Conservation (phyloP, 768 basidiomycete species). For the Suillus spraguei region DNA sequence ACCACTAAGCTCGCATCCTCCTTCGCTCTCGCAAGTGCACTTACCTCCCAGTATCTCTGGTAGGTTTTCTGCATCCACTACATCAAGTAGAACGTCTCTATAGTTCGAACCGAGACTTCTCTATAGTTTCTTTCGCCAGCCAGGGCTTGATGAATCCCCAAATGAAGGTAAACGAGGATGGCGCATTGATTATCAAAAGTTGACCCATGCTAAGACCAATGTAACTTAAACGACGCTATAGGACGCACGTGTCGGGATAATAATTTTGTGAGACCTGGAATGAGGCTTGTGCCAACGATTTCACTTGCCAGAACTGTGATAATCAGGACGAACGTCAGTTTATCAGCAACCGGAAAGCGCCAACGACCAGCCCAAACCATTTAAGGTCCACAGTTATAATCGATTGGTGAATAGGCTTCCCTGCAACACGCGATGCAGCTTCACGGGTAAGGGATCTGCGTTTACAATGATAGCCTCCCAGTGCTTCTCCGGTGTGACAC, state of each 20-base stretch:
- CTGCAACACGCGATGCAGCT: conserved; percentile 59
- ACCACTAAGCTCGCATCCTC: conserved; percentile 62
- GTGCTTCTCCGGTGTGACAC: conserved; percentile 62
- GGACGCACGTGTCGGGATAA: conserved; percentile 72
- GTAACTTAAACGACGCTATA: neutral
- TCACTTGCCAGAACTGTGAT: conserved; percentile 77
- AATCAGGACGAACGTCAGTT: conserved; percentile 40
- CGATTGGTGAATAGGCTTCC: conserved; percentile 48
- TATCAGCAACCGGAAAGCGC: neutral
- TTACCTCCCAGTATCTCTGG: conserved; percentile 63
- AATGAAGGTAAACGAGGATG: conserved; percentile 70
- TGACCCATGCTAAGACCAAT: conserved; percentile 64
- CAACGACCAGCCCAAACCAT: conserved; percentile 59
- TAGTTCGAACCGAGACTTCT: conserved; percentile 68
- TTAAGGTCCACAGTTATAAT: conserved; percentile 72
- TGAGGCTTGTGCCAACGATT: conserved; percentile 56
- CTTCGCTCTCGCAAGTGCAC: conserved; percentile 58
- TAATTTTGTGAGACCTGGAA: conserved; percentile 82
- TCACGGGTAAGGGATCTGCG: conserved; percentile 65
- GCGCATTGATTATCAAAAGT: conserved; percentile 71
- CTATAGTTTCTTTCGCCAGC: conserved; percentile 71
- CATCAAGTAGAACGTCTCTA: conserved; percentile 51
- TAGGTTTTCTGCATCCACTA: conserved; percentile 65
- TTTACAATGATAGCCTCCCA: conserved; percentile 68
- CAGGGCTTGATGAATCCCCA: conserved; percentile 72